Conservation (phyloP, 805 yeast species). For the Kluyveromyces siamensis region DNA sequence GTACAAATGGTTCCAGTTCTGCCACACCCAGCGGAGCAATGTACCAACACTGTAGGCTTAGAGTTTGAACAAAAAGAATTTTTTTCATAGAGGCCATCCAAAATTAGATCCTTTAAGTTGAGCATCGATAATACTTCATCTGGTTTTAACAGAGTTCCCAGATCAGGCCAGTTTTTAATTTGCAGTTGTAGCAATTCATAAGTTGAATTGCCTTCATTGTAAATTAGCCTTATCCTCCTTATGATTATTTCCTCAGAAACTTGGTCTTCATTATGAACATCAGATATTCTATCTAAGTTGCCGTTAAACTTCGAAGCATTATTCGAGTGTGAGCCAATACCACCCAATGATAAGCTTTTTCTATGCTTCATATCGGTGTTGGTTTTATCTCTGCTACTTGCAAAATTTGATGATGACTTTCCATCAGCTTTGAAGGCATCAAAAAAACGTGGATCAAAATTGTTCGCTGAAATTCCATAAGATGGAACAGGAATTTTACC, state of each 20-base stretch:
- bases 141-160: constrained; percentile 51
- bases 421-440: not conserved
- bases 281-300: not conserved
- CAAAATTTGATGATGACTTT: not conserved
- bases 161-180: constrained; percentile 75
- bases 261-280: constrained; percentile 13
- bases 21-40: constrained; percentile 97
- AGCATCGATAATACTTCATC: constrained; percentile 49
- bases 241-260: constrained; percentile 15
- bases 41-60: constrained; percentile 57
- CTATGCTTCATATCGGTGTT: constrained; percentile 3
- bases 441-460: not conserved
- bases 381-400: not conserved
- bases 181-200: constrained; percentile 67
- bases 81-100: constrained; percentile 17
- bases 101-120: constrained; percentile 36
- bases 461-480: not conserved
- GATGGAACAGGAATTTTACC: not conserved
- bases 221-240: constrained; percentile 34
- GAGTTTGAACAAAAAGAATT: constrained; percentile 15
- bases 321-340: constrained; percentile 7
- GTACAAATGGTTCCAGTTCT: constrained; percentile 86
- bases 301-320: not conserved
- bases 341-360: constrained; percentile 13
- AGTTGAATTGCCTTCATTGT: constrained; percentile 19